Conservation (phyloP, 2,329 filamentous ascomycete genomes). For the Aurifilum marmelostoma region DNA sequence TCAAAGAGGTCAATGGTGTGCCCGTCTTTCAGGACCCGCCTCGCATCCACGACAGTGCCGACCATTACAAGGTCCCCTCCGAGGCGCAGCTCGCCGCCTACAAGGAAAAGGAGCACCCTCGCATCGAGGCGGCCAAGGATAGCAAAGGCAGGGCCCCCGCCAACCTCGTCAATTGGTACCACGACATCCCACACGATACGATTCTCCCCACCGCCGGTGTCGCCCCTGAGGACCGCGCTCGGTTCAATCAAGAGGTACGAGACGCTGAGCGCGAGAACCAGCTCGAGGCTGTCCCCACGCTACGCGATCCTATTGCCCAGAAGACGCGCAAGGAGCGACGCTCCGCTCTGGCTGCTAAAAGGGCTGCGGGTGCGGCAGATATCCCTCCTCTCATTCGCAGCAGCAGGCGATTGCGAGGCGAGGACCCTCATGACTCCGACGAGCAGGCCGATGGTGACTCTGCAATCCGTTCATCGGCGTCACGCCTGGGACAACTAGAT, state of each 20-base stretch:
- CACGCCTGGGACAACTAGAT: neutral
- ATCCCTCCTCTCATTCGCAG: neutral
- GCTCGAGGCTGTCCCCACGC: neutral
- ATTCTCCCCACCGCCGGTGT: constrained; percentile 1
- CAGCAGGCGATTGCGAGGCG: neutral
- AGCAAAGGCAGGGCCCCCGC: neutral
- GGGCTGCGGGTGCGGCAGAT: neutral
- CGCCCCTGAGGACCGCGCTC: neutral
- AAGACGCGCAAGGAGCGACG: neutral
- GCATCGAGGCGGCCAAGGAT: neutral
- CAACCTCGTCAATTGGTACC: neutral
- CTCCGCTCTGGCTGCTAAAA: neutral
- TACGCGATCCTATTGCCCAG: neutral
- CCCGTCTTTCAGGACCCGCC: neutral
- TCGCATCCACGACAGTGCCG: neutral
- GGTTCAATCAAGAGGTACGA: constrained; percentile 9
- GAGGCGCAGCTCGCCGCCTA: neutral
- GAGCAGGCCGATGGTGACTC: neutral
- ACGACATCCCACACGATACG: neutral
- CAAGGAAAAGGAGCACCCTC: neutral
- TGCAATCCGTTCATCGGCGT: neutral
- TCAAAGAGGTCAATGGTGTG: neutral
- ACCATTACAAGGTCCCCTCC: neutral
- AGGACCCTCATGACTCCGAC: neutral
- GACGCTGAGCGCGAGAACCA: neutral